Evolutionary conservation across 257 asterid species (phyloP), one percentile per base, ranked within the genome.

Genomic region (Jacaranda mimosifolia): DNA sequence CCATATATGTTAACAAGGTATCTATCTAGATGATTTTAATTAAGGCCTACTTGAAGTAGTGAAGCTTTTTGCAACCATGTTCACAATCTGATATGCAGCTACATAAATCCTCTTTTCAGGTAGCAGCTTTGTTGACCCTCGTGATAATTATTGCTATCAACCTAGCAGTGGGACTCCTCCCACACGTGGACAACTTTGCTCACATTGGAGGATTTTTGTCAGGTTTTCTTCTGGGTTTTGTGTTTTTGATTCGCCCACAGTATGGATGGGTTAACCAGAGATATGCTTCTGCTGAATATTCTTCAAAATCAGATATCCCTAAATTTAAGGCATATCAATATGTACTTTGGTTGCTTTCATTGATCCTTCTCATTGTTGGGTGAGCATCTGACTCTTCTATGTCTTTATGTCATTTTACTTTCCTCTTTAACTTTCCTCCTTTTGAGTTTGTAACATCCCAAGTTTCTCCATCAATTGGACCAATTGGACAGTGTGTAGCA

Each of bases 101-200:
- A 57, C 46, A 32, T 69, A 12, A 38, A 52, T 56, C 74, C 46
- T 10, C 32, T 76, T 62, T 75, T 78, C 90, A 93, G 97, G 77
- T 89, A 36, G 85, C 87, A 48, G 90, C 92, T 70, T 81, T 91
- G 49, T 72, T 86, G 76, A 91, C 93, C 57, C 98, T 93, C 38
- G 83, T 89, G 80, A 78, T 91, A 70, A 87, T 93, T 58, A 85
- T 91, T 48, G 92, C 80, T 35, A 72, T 93, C 79, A 93, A 93
- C 84, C 85, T 93, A 71, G 96, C 92, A 0, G 92, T 93, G 35
- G 98, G 97, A 66, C 78, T 93, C 74, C 97, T 93, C 58, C 98
- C 98, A 0, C 98, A 93, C 9, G 94, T 93, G 45, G 98, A 93
- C 85, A 91, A 93, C 85, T 91, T 88, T 63, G 97, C 98, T 79